Base-by-base conservation (phyloP, 1,284 basidiomycete genomes). In the Naganishia albida region DNA sequence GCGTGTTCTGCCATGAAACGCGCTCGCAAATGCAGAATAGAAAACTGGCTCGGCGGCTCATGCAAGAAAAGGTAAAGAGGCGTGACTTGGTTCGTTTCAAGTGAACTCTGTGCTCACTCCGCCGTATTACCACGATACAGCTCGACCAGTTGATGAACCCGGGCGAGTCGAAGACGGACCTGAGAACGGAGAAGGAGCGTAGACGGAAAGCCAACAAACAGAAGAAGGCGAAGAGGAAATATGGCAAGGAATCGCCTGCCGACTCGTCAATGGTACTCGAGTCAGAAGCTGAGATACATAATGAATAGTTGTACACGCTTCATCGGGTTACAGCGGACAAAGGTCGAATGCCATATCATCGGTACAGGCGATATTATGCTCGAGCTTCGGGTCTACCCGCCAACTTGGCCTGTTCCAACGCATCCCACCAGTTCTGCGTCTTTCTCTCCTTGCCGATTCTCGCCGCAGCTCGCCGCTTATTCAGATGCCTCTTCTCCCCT, bases 381-480 rank as follows among this genome's bases (percentile, higher is more conserved):
- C 34, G 15, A 13, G 60, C 60, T 12, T 63, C 60, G 10, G 13
- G n/a, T 39, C 30, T 26, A 20, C 72, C 71, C 64, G 76, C 76
- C 15, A 72, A 70, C 70, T 73, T 74, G 49, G 74, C 69, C 40
- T 74, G 70, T 20, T 71, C 72, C 15, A 48, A 72, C 65, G 51
- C 72, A 73, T 66, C 64, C 64, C 68, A 77, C 67, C 44, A 77
- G 63, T 20, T 74, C 75, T 54, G 63, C 63, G 52, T 50, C 54
- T 43, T 74, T 70, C 62, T 71, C 88, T 70, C 85, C 87, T 64
- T 87, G 82, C 46, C 74, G 81, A 65, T 86, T 86, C 10, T 84
- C 84, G 54, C 85, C 84, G 23, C 82, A 79, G 42, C 78, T 82
- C 28, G 73, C 75, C 42, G 70, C 72, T 30, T 77, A 76, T 18